Percentiles rank a stretch among this genome's conserved stretches.
These are phyloP conservation scores for Rhodotorula sp. DNA, from an alignment of 1,284 basidiomycete genomes.

Conservation along the genomic window DNA sequence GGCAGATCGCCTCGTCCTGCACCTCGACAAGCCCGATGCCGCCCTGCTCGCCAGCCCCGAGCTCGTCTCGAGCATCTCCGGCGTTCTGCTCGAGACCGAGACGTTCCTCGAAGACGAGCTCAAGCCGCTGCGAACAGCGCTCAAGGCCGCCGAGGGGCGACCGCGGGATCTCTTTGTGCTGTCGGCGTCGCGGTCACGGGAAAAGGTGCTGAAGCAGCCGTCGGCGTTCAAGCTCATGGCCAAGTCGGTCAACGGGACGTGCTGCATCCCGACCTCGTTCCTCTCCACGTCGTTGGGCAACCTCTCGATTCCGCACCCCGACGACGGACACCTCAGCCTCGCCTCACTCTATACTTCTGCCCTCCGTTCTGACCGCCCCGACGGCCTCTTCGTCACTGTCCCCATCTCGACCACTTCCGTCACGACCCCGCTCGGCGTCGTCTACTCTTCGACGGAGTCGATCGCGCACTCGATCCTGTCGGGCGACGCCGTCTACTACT, in stretches of 20 bases:
- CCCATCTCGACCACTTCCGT: slow-evolving; percentile 70
- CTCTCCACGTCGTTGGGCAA: slow-evolving; percentile 56
- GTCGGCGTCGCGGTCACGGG: slow-evolving; percentile 49
- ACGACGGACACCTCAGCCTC: slow-evolving; percentile 63
- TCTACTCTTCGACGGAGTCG: slow-evolving; percentile 92
- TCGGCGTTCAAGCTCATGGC: slow-evolving; percentile 53
- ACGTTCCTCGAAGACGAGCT: slow-evolving; percentile 51
- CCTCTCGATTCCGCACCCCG: slow-evolving; percentile 22
- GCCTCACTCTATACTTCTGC: slow-evolving; percentile 83
- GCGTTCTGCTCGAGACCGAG: slow-evolving; percentile 71
- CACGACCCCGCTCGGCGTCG: slow-evolving; percentile 82
- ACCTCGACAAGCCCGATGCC: slow-evolving; percentile 69
- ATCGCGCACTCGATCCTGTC: slow-evolving; percentile 83
- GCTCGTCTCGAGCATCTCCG: slow-evolving; percentile 63
- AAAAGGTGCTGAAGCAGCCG: slow-evolving; percentile 45
- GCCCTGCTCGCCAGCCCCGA: slow-evolving; percentile 63
- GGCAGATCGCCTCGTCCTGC: slow-evolving; percentile 68
- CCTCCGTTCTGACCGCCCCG: slow-evolving; percentile 80
- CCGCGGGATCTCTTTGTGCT: slow-evolving; percentile 56
- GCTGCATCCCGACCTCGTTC: slow-evolving; percentile 51
- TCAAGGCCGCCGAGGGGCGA: slow-evolving; percentile 50
- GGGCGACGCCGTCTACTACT: slow-evolving; percentile 93
- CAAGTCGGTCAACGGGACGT: slow-evolving; percentile 51
- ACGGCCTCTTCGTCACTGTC: slow-evolving; percentile 90
- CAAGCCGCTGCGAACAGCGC: slow-evolving; percentile 27